phyloP scores from a whole-genome alignment of 257 asterid species.

The Solanum okadae region DNA sequence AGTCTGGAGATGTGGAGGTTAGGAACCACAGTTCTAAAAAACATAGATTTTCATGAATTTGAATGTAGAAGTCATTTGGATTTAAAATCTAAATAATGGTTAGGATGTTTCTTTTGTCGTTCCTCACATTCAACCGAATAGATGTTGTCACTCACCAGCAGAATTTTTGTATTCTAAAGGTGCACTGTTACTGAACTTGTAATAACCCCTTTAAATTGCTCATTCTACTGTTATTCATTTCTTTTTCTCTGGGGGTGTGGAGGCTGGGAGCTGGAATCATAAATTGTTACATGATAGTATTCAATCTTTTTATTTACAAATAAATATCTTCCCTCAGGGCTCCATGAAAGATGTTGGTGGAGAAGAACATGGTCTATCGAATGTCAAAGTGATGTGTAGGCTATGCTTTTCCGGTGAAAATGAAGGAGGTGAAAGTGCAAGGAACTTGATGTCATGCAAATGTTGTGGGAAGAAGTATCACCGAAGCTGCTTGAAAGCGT shows the following conservation, averaged over 20 bases:
- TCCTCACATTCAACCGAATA: not conserved
- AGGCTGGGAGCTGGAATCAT: not conserved
- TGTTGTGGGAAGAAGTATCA: constrained; percentile 89
- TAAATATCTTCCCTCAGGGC: constrained; percentile 22
- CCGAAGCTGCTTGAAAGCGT: constrained; percentile 67
- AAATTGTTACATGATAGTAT: not conserved
- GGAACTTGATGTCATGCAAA: constrained; percentile 85
- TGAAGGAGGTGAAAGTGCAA: constrained; percentile 80
- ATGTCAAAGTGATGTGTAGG: constrained; percentile 75
- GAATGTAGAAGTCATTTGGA: not conserved
- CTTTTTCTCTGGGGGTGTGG: not conserved
- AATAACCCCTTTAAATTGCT: not conserved
- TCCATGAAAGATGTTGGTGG: constrained; percentile 45
- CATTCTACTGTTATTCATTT: not conserved
- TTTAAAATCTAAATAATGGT: not conserved
- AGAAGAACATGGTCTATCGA: constrained; percentile 61
- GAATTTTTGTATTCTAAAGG: not conserved
- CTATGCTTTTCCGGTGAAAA: constrained; percentile 83
- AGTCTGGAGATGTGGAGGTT: constrained; percentile 82
- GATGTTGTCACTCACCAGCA: not conserved
- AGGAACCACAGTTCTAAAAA: not conserved
- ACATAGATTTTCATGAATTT: constrained; percentile 3
- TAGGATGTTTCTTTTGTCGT: not conserved
- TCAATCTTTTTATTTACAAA: not conserved
- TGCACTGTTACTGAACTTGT: not conserved